Evolutionary conservation across 345 rosid genomes (phyloP).

Genomic region (Arabidopsis arenosa): DNA sequence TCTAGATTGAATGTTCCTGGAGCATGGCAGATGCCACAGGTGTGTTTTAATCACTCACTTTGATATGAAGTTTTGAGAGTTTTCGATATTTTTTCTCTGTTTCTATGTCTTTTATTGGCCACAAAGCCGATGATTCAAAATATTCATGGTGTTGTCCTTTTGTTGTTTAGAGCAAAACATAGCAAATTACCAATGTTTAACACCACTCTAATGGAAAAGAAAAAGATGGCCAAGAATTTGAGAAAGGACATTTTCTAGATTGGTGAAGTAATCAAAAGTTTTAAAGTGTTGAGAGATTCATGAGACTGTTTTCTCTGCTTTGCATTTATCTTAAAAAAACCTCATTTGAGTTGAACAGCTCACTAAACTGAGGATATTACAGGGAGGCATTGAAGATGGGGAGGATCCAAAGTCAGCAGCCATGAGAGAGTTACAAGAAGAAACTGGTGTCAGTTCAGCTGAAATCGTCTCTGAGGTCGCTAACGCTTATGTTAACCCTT

Average conservation of each 20-base stretch:
- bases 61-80: not conserved
- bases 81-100: slow-evolving; percentile 10
- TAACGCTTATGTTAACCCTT: not conserved
- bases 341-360: not conserved
- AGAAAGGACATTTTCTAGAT: not conserved
- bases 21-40: slow-evolving; percentile 99
- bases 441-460: slow-evolving; percentile 90
- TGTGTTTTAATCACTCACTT: slow-evolving; percentile 23
- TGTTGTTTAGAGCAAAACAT: not conserved
- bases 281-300: too few relatives aligned
- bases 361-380: slow-evolving; percentile 3
- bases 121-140: not conserved
- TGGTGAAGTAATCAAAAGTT: not conserved
- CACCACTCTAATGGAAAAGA: too few relatives aligned
- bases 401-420: slow-evolving; percentile 96
- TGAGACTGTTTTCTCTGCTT: not conserved
- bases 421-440: slow-evolving; percentile 81
- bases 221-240: not conserved
- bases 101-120: not conserved
- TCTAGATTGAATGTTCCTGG: slow-evolving; percentile 98
- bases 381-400: slow-evolving; percentile 96
- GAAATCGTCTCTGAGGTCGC: slow-evolving; percentile 83
- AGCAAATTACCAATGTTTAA: too few relatives aligned
- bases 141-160: not conserved
- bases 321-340: not conserved